Base-by-base conservation (phyloP, 495 filamentous ascomycete genomes). In the Bacidia rubella region DNA sequence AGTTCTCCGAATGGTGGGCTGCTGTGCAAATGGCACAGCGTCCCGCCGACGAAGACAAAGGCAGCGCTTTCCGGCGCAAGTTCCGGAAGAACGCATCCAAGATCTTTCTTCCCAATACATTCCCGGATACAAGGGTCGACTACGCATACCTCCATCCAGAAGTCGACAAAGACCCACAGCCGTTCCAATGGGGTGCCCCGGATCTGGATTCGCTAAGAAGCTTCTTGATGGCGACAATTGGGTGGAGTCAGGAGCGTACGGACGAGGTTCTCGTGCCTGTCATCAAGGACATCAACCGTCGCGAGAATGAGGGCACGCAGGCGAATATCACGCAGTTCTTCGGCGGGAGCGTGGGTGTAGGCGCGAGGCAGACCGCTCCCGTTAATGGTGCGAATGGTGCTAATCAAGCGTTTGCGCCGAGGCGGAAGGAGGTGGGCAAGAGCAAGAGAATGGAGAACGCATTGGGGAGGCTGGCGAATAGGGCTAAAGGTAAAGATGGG, bases 261-360 rank as follows among this genome's bases (percentile, higher is more conserved):
- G 93, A 97, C 56, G 90, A 97, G 63, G 83, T 97, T 2, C 76
- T 98, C 2, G 85, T 97, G 10, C 92, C 92, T 0, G 93, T 98
- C 0, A 87, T 98, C 29, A 73, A 79, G 45, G 93, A 97, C 62
- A 93, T 97, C 86, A 96, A 96, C 65, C 75, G 77, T 1, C 71
- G 90, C 29, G 81, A 83, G 54, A 73, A 75, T 11, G 92, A 97
- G 65, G 92, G 93, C 1, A 95, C 90, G 19, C 92, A 98, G 72
- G 81, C 79, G 26, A 98, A 97, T 63, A 94, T 98, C 57, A 98
- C 92, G n/a, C 74, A 79, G 22, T 98, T 80, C 62, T 92, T 97
- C 65, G 70, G 73, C 20, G 79, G 81, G 1, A 67, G 66, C 2
- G 77, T 78, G 0, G 82, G 83, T 0, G 62, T 67, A 11, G 76